phyloP scores from a whole-genome alignment of 352 stramenopile species.

The Phytopythium vexans region DNA sequence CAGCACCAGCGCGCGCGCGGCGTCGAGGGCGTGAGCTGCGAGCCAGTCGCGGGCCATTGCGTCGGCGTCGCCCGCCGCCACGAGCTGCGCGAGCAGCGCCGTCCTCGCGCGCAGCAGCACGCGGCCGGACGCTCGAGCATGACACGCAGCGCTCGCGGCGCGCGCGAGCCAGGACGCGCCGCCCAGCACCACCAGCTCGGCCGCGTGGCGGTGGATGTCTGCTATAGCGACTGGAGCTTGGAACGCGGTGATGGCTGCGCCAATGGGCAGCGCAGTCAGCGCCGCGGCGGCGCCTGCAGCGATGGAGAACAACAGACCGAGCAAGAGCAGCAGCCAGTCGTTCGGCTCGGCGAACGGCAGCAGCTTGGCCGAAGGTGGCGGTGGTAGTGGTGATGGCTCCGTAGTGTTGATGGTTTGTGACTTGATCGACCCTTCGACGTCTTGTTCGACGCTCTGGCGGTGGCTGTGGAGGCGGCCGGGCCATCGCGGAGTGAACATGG shows the following conservation, averaged over 20 bases:
- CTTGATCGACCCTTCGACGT: no score
- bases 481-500: no score
- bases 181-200: background rate
- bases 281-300: constrained; percentile 1
- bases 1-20: background rate
- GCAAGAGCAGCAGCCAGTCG: background rate
- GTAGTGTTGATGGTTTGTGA: no score
- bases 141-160: background rate
- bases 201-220: background rate
- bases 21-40: constrained; percentile 7
- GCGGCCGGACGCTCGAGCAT: constrained; percentile 1
- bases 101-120: constrained; percentile 1
- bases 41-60: constrained; percentile 1
- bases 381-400: no score
- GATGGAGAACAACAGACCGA: background rate
- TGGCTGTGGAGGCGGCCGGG: no score
- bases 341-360: constrained; percentile 2
- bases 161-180: background rate
- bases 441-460: no score
- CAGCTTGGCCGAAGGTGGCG: background rate
- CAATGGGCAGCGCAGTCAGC: background rate
- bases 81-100: constrained; percentile 3
- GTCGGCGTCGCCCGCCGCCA: constrained; percentile 16
- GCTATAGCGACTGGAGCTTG: background rate
- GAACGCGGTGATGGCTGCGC: background rate